Evolutionary conservation across 2,329 filamentous ascomycete genomes (phyloP), one percentile per base, ranked within the genome.

Genomic region (Plenodomus biglobosus): DNA sequence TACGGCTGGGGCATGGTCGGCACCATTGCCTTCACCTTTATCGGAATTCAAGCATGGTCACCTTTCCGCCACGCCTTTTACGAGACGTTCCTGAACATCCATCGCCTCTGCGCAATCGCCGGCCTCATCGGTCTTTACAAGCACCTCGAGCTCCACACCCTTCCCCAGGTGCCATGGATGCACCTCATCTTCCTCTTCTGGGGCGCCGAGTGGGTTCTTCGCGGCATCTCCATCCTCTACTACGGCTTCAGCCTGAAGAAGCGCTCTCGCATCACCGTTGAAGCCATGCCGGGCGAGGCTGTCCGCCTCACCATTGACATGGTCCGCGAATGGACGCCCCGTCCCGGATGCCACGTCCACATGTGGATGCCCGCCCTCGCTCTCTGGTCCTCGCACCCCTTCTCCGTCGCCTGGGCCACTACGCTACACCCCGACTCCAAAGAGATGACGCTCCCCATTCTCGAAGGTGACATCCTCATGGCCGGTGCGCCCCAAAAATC

Each of bases 11-110:
- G 86, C 37, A 79, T 83, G 62, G 75, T 85, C 20, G 85, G 80
- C 38, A 73, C 73, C 15, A 69, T 82, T 40, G 79, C 82, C 32
- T 81, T 96, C 66, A 61, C 82, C 35, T 68, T 88, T 38, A 77
- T 97, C 38, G 65, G 88, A 44, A 64, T 95, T 42, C 77, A 86
- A 21, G 86, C 90, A 8, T 76, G 88, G 44, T 92, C 90, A 2
- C 87, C 91, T 0, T 68, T 99, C 42, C 86, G 94, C 52, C 92
- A 96, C 72, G 91, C 92, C 34, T 96, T 96, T 70, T 99, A 99
- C 76, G 94, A 99, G 75, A 95, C 90, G 1, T 99, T 99, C 75
- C 81, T 97, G 61, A 90, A 88, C 68, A 74, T 87, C 22, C 94
- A 97, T 74, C 91, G 95, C 59, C 71, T 88, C 32, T 75, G 95